phyloP scores from a whole-genome alignment of 108 stramenopile species.

The Aurantiochytrium sp. region DNA sequence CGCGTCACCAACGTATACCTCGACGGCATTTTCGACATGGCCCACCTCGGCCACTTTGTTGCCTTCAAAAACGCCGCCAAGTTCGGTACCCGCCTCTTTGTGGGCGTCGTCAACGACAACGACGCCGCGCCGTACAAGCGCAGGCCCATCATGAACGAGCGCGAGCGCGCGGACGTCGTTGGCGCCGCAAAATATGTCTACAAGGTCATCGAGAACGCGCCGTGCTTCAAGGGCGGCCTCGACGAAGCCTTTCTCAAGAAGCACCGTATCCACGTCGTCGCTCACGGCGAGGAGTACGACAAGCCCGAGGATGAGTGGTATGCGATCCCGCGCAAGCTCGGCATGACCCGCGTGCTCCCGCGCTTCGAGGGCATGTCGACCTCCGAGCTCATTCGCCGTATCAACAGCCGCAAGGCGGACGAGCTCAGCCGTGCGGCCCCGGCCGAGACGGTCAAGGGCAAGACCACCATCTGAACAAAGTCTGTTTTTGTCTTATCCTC shows the following conservation, averaged over 20 bases:
- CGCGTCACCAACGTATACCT: slow-evolving; percentile 77
- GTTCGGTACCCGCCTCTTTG: slow-evolving; percentile 77
- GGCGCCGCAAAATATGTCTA: slow-evolving; percentile 83
- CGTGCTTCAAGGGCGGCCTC: slow-evolving; percentile 69
- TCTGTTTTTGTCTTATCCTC: neutral
- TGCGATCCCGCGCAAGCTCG: slow-evolving; percentile 3
- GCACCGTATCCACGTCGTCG: slow-evolving; percentile 83
- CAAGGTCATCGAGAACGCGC: slow-evolving; percentile 78
- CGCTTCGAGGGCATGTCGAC: slow-evolving; percentile 4
- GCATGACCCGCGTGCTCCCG: slow-evolving; percentile 14
- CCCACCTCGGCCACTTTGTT: slow-evolving; percentile 79
- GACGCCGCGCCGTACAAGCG: slow-evolving; percentile 78
- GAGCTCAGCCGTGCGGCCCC: neutral
- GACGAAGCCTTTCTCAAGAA: slow-evolving; percentile 74
- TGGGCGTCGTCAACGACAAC: slow-evolving; percentile 79
- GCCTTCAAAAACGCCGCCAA: slow-evolving; percentile 73
- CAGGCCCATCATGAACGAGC: slow-evolving; percentile 77
- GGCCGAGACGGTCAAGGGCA: neutral
- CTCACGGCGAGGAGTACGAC: slow-evolving; percentile 75
- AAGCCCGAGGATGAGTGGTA: slow-evolving; percentile 18
- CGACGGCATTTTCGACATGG: slow-evolving; percentile 79
- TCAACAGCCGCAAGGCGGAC: neutral
- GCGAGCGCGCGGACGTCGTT: slow-evolving; percentile 81
- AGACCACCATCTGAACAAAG: neutral
- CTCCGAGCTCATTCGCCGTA: slow-evolving; percentile 11